These are phyloP conservation scores for Nothopassalora personata DNA, from an alignment of 2,329 filamentous ascomycete species.

Conservation along the genomic window DNA sequence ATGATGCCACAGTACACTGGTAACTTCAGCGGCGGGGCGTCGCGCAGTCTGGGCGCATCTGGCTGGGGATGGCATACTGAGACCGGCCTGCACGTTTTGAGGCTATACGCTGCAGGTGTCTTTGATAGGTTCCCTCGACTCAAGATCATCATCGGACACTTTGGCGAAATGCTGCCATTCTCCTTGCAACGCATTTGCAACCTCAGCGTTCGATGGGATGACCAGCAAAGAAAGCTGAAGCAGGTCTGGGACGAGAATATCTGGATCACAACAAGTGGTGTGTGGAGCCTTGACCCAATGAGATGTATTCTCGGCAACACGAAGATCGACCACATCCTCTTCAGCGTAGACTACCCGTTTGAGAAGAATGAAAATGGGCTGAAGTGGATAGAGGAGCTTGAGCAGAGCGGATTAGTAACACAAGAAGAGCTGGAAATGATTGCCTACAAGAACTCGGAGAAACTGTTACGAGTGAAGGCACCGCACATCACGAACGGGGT, in stretches of 20 bases:
- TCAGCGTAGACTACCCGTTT: conserved; percentile 58
- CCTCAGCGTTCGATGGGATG: conserved; percentile 27
- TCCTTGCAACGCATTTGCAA: conserved; percentile 46
- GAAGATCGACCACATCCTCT: conserved; percentile 48
- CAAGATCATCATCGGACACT: conserved; percentile 53
- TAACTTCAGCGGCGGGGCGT: conserved; percentile 33
- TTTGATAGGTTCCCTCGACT: conserved; percentile 52
- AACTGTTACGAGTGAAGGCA: conserved; percentile 37
- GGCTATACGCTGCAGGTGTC: conserved; percentile 48
- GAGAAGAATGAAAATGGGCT: conserved; percentile 47
- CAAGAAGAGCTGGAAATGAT: conserved; percentile 48
- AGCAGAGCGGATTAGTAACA: conserved; percentile 47
- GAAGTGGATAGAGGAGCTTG: conserved; percentile 47
- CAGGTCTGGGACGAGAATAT: conserved; percentile 47
- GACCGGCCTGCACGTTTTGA: conserved; percentile 45
- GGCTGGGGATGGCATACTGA: conserved; percentile 51
- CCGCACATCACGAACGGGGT: conserved; percentile 13
- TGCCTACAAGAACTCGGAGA: conserved; percentile 48
- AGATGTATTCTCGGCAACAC: conserved; percentile 36
- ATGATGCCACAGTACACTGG: conserved; percentile 33
- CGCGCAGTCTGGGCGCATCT: conserved; percentile 35
- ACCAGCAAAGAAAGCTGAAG: conserved; percentile 38
- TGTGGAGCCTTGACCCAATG: conserved; percentile 50
- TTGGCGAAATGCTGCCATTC: conserved; percentile 55
- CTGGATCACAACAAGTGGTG: conserved; percentile 56